Evolutionary conservation across 2,329 filamentous ascomycete genomes (phyloP), one percentile per base, ranked within the genome.

Genomic region (Aureobasidium zeae): DNA sequence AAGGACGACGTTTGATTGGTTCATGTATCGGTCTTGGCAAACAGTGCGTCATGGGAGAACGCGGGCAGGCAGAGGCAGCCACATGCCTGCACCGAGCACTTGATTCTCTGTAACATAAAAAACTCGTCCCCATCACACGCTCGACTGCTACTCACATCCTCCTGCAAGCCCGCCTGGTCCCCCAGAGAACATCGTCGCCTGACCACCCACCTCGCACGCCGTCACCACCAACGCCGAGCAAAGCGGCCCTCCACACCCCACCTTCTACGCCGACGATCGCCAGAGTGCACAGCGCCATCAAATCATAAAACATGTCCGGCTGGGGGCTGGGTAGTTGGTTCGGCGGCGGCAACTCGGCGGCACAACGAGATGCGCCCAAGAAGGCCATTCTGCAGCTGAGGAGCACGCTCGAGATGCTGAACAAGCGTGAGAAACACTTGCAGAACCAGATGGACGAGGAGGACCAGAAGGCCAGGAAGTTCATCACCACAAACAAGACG

Each of bases 371-470:
- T 69, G 83, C 79, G 48, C 86, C 91, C 46, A 98, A 98, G 76
- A 91, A 94, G 71, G 91, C 91, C 54, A 98, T 98, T 58, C 73
- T 98, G 46, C 77, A 77, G 48, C 71, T 98, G 59, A 79, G 91
- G 55, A 76, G 82, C 58, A 89, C 95, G 70, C 74, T 96, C 32
- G 89, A 95, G 56, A 96, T 96, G 88, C 74, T 98, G 60, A 86
- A 93, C 69, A 98, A 98, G 75, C 77, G 89, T 48, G 88, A 96
- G 72, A 84, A 78, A 64, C 86, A 96, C 61, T 68, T 96, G 49
- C 83, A 91, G 65, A 83, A 76, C 51, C 87, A 94, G 70, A 94
- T 96, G 71, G 81, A 86, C 19, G 87, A 96, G 64, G 88, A 96
- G 64, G 86, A 94, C 57, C 75, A 74, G 26, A 76, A 93, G 53